Evolutionary conservation across 1,284 basidiomycete species (phyloP).

Genomic region (Puccinia hordei): DNA sequence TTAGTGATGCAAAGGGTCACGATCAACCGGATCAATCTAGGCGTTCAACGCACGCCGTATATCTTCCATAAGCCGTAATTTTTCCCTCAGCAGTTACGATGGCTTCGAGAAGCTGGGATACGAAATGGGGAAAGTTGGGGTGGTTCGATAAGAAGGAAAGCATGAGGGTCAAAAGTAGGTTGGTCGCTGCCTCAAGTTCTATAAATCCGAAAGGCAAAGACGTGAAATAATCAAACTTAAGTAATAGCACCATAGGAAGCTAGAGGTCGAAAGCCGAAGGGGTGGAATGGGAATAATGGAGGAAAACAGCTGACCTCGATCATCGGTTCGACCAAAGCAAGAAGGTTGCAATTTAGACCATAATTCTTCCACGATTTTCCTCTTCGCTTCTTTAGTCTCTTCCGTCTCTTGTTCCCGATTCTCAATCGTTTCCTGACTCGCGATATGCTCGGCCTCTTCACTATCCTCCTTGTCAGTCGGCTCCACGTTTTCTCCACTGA

Average conservation of each 20-base stretch:
- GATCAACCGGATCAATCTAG: neutral
- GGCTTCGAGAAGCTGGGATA: conserved; percentile 40
- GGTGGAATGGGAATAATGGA: neutral
- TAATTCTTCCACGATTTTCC: conserved; percentile 35
- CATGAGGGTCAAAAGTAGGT: conserved; percentile 45
- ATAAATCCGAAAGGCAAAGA: neutral
- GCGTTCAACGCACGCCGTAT: conserved; percentile 23
- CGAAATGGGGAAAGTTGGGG: conserved; percentile 13
- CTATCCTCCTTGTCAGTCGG: conserved; percentile 9
- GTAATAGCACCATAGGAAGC: neutral
- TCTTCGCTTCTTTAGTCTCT: conserved; percentile 36
- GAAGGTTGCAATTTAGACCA: conserved; percentile 39
- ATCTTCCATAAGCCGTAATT: conserved; percentile 49
- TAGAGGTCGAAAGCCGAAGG: neutral
- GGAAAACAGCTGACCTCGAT: conserved; percentile 32
- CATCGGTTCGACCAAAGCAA: conserved; percentile 48
- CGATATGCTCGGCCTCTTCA: neutral
- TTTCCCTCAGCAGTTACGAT: conserved; percentile 45
- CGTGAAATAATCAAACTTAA: neutral
- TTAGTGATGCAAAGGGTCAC: neutral
- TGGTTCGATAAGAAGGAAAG: conserved; percentile 29
- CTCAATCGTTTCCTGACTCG: conserved; percentile 9
- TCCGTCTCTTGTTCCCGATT: conserved; percentile 33
- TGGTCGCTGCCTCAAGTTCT: conserved; percentile 50
- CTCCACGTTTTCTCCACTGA: neutral